Evolutionary conservation across 140 eudicot species (phyloP).

Genomic region (Anethum foeniculum): DNA sequence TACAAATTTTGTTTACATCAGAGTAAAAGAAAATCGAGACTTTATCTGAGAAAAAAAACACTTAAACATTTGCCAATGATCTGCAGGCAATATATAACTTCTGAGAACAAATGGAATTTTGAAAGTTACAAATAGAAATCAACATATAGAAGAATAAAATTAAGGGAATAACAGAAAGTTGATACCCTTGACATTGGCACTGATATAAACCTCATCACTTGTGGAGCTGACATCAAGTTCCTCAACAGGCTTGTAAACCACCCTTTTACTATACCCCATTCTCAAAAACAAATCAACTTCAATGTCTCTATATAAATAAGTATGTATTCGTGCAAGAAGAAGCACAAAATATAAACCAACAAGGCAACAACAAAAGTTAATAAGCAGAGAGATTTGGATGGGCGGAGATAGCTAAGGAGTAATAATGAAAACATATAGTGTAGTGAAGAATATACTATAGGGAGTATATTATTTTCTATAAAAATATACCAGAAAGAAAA

Average conservation of each 20-base stretch:
- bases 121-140: background rate
- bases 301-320: background rate
- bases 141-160: background rate
- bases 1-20: background rate
- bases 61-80: background rate
- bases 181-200: constrained; percentile 82
- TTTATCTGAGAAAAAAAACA: background rate
- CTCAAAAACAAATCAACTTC: background rate
- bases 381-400: background rate
- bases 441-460: background rate
- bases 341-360: background rate
- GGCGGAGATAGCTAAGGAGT: background rate
- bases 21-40: background rate
- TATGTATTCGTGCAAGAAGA: background rate
- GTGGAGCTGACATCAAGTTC: constrained; percentile 66
- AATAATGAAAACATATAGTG: background rate
- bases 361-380: background rate
- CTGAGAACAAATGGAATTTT: background rate
- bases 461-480: background rate
- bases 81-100: background rate
- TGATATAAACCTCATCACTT: constrained; percentile 51
- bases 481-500: background rate
- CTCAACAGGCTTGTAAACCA: constrained; percentile 52
- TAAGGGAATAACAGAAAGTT: background rate
- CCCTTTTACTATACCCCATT: background rate